These are phyloP conservation scores for Sindora glabra DNA, from an alignment of 306 rosid species.

Conservation along the genomic window DNA sequence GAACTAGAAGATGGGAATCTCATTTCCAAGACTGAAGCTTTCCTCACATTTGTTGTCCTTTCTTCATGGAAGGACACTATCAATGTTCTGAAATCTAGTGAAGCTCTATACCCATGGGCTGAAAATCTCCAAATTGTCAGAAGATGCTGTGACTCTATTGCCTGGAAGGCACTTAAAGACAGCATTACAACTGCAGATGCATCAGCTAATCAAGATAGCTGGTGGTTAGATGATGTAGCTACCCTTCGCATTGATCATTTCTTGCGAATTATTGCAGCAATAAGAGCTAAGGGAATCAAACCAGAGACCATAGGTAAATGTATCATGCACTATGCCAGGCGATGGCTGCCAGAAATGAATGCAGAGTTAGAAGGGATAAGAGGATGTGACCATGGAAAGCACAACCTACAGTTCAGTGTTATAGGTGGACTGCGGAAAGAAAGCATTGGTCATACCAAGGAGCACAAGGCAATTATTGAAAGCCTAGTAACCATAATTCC, in stretches of 20 bases:
- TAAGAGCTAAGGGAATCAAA: conserved; percentile 55
- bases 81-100: conserved; percentile 67
- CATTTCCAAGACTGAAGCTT: conserved; percentile 74
- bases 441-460: conserved; percentile 45
- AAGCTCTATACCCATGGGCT: conserved; percentile 82
- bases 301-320: conserved; percentile 69
- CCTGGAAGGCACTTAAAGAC: conserved; percentile 75
- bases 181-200: conserved; percentile 22
- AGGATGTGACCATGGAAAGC: conserved; percentile 62
- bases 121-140: conserved; percentile 90
- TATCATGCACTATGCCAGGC: conserved; percentile 63
- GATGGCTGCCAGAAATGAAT: conserved; percentile 64
- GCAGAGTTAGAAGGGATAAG: conserved; percentile 60
- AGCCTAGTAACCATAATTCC: conserved; percentile 76
- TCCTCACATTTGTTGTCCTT: conserved; percentile 85
- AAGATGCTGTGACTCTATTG: conserved; percentile 90
- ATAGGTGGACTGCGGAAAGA: conserved; percentile 41
- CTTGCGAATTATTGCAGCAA: conserved; percentile 57
- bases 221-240: conserved; percentile 61
- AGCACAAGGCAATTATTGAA: conserved; percentile 63
- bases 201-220: conserved; percentile 33
- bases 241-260: conserved; percentile 58
- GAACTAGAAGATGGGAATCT: conserved; percentile 82
- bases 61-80: conserved; percentile 87
- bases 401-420: conserved; percentile 53